A percentile compares a stretch with the other conserved stretches of the same genome.
Evolutionary conservation across 179 eudicot species (phyloP).

Genomic region (Silene vulgaris): DNA sequence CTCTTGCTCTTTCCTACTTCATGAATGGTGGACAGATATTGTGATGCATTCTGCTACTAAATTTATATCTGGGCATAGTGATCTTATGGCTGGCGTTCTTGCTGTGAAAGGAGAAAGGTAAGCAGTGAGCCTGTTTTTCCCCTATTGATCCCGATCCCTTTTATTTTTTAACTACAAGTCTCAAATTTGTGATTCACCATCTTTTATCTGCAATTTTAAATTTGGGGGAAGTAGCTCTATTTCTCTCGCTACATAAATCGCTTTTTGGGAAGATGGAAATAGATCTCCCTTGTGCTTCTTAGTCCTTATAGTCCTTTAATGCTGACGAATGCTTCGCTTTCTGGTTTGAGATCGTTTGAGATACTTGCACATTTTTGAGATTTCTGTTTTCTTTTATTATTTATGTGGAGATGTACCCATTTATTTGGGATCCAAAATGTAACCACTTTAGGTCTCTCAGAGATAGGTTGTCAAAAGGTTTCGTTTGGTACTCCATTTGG

Average conservation of each 20-base stretch:
- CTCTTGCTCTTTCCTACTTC: neutral
- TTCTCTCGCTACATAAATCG: neutral
- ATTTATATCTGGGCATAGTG: conserved; percentile 95
- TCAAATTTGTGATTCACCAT: conserved; percentile 9
- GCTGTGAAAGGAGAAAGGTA: conserved; percentile 95
- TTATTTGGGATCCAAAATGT: no score
- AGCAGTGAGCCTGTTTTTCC: conserved; percentile 7
- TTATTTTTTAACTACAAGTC: neutral
- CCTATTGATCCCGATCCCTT: neutral
- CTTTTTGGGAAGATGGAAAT: neutral
- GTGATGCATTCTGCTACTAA: conserved; percentile 99
- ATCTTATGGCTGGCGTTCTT: conserved; percentile 93
- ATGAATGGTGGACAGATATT: conserved; percentile 50
- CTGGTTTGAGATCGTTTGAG: no score
- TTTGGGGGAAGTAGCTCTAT: neutral
- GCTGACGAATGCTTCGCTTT: neutral
- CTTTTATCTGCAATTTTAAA: neutral
- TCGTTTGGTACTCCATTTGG: no score
- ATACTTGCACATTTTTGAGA: no score
- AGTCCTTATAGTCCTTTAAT: neutral
- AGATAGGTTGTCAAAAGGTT: no score
- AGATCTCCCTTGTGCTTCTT: neutral
- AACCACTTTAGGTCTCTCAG: no score
- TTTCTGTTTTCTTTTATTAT: no score
- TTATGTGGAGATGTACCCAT: no score